Base-by-base conservation (phyloP, 228 moss, liverwort and hornwort genomes). In the Sphagnum fallax region DNA sequence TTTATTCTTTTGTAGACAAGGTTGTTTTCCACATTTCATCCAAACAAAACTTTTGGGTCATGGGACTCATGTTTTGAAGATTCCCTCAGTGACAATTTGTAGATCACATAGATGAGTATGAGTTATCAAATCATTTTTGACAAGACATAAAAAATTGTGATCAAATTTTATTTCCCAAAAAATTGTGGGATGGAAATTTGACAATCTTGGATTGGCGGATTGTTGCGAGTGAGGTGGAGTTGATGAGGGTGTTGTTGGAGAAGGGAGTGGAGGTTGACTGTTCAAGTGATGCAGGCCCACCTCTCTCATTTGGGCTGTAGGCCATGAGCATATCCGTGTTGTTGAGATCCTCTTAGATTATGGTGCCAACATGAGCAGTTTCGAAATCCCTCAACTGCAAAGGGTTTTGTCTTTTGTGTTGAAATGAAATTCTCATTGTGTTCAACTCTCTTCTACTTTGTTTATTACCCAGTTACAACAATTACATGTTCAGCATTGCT, bases 261-360 rank as follows among this genome's bases (percentile, higher is more conserved):
- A 90, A 84, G 83, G 93, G 93, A 80, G 88, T 90, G 79, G 74
- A 83, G 76, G 90, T 92, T 72, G 80, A 93, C 71, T 77, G 70
- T 72, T 75, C 85, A 47, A 93, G 97, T 79, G 87, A 85, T 76
- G 91, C 91, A 16, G 97, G 93, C 18, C 81, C 97, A 67, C 89
- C 97, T 64, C 32, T 32, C 81, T 98, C 73, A 93, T 91, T 73
- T 98, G 97, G 97, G 97, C 97, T 47, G 93, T 90, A 68, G 97
- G 93, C 71, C 91, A 90, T 69, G 97, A 88, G 65, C 85, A 91
- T 53, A 72, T 73, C n/a, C 79, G 87, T 71, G 91, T 90, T 53
- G 90, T 90, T 50, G 73, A 90, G 75, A 67, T 92, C 51, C 77
- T 98, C 16, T 83, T 93, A 50, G 83, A 84, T 50, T 80, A 65